Conservation (phyloP, 1,139 yeast species). For the Taiozyma sp. region DNA sequence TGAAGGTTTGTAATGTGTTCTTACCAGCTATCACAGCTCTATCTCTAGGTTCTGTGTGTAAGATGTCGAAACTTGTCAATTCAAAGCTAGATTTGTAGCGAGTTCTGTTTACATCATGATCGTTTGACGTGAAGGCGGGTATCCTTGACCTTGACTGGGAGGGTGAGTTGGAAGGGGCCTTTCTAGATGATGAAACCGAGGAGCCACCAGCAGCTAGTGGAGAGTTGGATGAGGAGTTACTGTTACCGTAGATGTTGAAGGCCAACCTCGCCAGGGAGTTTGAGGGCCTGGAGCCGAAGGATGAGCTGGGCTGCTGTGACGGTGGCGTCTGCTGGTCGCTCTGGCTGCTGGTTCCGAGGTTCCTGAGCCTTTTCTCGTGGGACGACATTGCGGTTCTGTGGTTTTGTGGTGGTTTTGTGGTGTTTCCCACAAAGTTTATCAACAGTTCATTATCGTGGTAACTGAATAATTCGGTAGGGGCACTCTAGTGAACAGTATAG, state of each 20-base stretch:
- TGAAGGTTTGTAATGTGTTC: slow-evolving; percentile 47
- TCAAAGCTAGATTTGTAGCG: slow-evolving; percentile 18
- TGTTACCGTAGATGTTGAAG: slow-evolving; percentile 24
- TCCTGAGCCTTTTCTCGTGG: slow-evolving; percentile 4
- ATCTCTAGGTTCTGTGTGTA: slow-evolving; percentile 32
- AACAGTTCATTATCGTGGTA: neutral
- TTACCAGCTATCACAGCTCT: slow-evolving; percentile 58
- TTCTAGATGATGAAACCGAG: neutral
- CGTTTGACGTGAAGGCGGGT: neutral
- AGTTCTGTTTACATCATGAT: slow-evolving; percentile 7
- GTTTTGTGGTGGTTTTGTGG: too few species aligned
- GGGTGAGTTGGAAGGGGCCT: neutral
- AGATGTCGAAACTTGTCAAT: slow-evolving; percentile 16
- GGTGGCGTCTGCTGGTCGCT: neutral
- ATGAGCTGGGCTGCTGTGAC: neutral
- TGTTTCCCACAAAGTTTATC: too few species aligned
- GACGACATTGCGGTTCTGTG: slow-evolving; percentile 1
- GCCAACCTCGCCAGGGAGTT: slow-evolving; percentile 23
- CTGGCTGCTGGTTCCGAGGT: neutral
- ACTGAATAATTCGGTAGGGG: neutral
- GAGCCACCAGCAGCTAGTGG: neutral
- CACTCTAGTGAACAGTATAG: neutral
- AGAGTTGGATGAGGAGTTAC: neutral
- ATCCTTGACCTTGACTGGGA: slow-evolving; percentile 7
- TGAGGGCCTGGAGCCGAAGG: slow-evolving; percentile 11